Evolutionary conservation across 352 stramenopile genomes (phyloP).

Genomic region (Phytophthora quininea): DNA sequence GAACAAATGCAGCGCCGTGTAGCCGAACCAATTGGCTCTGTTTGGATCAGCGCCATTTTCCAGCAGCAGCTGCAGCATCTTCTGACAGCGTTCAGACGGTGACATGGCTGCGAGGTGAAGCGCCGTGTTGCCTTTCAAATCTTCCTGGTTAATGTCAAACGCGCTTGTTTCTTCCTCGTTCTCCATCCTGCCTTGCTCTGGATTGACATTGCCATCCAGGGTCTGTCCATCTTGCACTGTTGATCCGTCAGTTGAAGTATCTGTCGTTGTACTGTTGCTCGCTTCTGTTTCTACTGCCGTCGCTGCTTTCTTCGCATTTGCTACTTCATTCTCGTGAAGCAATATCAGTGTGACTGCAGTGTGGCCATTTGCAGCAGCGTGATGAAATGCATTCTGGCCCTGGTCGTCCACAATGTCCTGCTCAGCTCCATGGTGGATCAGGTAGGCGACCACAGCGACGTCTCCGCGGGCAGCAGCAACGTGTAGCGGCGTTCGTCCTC

Average conservation of each 20-base stretch:
- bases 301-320: slow-evolving; percentile 17
- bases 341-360: slow-evolving; percentile 75
- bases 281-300: slow-evolving; percentile 7
- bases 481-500: slow-evolving; percentile 77
- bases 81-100: slow-evolving; percentile 76
- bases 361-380: slow-evolving; percentile 80
- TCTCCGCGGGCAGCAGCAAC: slow-evolving; percentile 70
- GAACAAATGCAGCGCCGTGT: slow-evolving; percentile 86
- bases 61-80: slow-evolving; percentile 81
- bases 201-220: slow-evolving; percentile 4
- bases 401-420: slow-evolving; percentile 83
- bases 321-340: slow-evolving; percentile 66
- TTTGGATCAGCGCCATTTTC: slow-evolving; percentile 85
- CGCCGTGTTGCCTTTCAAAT: slow-evolving; percentile 85
- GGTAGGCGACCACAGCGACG: slow-evolving; percentile 78
- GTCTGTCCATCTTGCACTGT: slow-evolving; percentile 17
- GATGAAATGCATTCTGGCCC: slow-evolving; percentile 83
- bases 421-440: slow-evolving; percentile 73
- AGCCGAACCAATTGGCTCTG: slow-evolving; percentile 84
- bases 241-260: slow-evolving; percentile 6
- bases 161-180: slow-evolving; percentile 26
- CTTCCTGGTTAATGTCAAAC: slow-evolving; percentile 83
- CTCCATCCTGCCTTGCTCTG: not conserved
- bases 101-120: slow-evolving; percentile 87
- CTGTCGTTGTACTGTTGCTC: slow-evolving; percentile 13